A percentile compares a stretch with the other conserved stretches of the same genome.
Conservation (phyloP, 331 rosid species). For the Pyrus hybrid region DNA sequence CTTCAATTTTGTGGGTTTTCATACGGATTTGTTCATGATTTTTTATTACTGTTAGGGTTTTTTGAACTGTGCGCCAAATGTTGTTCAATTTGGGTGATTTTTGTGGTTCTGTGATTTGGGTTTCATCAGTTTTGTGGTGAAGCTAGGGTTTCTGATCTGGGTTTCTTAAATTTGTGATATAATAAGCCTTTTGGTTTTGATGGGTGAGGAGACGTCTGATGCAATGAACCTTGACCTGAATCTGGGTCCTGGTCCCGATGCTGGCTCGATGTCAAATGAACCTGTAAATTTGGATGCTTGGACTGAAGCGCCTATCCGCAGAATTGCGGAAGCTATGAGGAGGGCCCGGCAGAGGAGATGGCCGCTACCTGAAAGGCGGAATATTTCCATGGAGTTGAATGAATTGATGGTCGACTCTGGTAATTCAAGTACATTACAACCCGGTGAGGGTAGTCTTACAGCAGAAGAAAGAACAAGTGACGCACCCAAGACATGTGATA, state of each 20-base stretch:
- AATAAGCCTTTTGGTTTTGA: constrained; percentile 25
- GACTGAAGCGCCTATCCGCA: constrained; percentile 42
- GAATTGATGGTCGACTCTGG: constrained; percentile 55
- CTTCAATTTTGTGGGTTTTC: neutral
- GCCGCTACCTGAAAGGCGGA: constrained; percentile 5
- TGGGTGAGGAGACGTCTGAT: constrained; percentile 77
- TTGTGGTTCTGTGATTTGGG: constrained; percentile 1
- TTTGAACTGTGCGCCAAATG: neutral
- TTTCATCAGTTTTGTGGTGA: constrained; percentile 17
- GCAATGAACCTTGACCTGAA: constrained; percentile 96
- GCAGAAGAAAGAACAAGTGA: constrained; percentile 52
- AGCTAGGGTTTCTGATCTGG: constrained; percentile 5
- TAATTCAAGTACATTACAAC: constrained; percentile 36
- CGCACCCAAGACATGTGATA: constrained; percentile 58
- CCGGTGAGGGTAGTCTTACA: constrained; percentile 72
- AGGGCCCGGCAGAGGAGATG: constrained; percentile 61
- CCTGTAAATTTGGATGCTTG: constrained; percentile 50
- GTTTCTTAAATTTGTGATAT: constrained; percentile 16
- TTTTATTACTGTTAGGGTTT: neutral
- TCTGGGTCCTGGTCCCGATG: constrained; percentile 77
- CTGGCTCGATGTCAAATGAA: constrained; percentile 32
- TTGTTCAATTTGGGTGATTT: neutral
- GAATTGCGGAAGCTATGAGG: constrained; percentile 50
- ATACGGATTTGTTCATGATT: neutral
- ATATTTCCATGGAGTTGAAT: constrained; percentile 47